Evolutionary conservation across 2,329 filamentous ascomycete genomes (phyloP).

Genomic region (Salinomyces thailandicus): DNA sequence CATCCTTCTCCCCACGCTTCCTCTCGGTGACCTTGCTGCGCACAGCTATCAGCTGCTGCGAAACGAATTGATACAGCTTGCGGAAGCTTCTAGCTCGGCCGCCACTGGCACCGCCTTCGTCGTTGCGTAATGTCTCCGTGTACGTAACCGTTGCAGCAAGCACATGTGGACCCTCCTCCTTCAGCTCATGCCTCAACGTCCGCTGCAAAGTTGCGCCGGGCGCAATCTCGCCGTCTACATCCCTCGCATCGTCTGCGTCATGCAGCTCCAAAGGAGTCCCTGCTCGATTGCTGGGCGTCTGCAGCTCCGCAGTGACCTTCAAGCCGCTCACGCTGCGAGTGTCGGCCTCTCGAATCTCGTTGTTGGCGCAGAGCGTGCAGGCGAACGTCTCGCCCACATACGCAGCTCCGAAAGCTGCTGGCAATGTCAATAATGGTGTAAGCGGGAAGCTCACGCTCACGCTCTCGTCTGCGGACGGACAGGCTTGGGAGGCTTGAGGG

Average conservation of each 20-base stretch:
- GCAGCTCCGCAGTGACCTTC: constrained; percentile 84
- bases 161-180: constrained; percentile 89
- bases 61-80: constrained; percentile 94
- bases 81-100: constrained; percentile 72
- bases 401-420: constrained; percentile 82
- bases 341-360: constrained; percentile 50
- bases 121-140: constrained; percentile 56
- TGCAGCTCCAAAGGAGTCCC: constrained; percentile 48
- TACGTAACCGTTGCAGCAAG: constrained; percentile 90
- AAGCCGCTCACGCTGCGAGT: constrained; percentile 58
- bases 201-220: constrained; percentile 64
- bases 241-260: constrained; percentile 47
- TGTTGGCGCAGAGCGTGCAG: constrained; percentile 93
- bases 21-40: constrained; percentile 70
- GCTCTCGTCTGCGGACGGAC: constrained; percentile 41
- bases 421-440: constrained; percentile 62
- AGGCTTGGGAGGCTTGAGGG: constrained; percentile 61
- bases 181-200: constrained; percentile 75
- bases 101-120: constrained; percentile 37
- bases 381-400: constrained; percentile 94
- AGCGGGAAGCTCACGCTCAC: constrained; percentile 47
- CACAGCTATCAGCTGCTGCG: constrained; percentile 80
- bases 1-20: constrained; percentile 28
- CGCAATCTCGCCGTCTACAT: constrained; percentile 31
- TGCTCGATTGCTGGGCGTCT: constrained; percentile 66